Evolutionary conservation across 306 rosid species (phyloP), one percentile per base, ranked within the genome.

Genomic region (Glycine latifolia): DNA sequence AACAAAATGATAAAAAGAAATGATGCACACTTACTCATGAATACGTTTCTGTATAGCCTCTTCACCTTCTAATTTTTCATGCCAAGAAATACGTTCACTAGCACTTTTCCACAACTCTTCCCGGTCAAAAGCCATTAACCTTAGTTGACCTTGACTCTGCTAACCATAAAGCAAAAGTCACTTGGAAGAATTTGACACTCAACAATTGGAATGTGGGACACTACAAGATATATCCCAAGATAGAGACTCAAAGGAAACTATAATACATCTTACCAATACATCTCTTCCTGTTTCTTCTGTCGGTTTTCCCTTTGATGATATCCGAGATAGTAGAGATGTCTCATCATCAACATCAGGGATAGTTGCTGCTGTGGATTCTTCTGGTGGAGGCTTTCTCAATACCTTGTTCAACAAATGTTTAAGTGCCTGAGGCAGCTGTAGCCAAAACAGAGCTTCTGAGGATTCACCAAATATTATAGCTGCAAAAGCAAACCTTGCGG

Each of bases 381-480:
- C 91, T 46, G 60, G 82, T 69, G 88, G 85, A 83, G 94, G 86
- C 86, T 91, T 95, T 55, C 77, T 87, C 35, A 85, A 91, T 66
- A 87, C 61, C 90, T 89, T 93, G 79, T 81, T 87, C 92, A 92
- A 85, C 83, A 90, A 82, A 86, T 93, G 93, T 72, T 87, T 91
- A 71, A 95, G 89, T 47, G 98, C 99, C 73, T 77, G 90, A 43
- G 99, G 92, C 67, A 95, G 76, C 75, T 95, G 97, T 65, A 95
- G 89, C 99, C 99, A 95, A 89, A 95, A 95, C 77, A 95, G 88
- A 80, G 98, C 96, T 91, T 95, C 99, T 5, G 91, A 85, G 58
- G 89, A 79, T 91, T 95, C 99, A 47, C 99, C 99, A 86, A 89
- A 93, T 54, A 91, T 77, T 67, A 96, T 96, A 71, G 99, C 99